Evolutionary conservation across 208 protist genomes (phyloP).

Genomic region (Leishmania arabica): DNA sequence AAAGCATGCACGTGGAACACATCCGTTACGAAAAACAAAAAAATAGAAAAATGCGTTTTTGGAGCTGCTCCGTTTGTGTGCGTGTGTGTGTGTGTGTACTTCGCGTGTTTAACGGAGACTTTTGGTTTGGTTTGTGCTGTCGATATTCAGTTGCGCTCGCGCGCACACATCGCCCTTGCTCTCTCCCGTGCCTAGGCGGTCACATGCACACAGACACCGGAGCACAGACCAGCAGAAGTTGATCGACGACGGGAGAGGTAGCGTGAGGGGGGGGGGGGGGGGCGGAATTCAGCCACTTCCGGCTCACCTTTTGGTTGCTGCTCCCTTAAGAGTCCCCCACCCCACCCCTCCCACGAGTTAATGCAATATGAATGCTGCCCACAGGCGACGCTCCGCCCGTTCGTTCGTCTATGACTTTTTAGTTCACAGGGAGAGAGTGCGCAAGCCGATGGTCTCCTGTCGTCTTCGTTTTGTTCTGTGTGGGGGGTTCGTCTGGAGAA

Average conservation of each 20-base stretch:
- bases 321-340: not conserved
- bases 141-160: too few species aligned
- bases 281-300: not conserved
- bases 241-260: not conserved
- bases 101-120: too few species aligned
- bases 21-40: not conserved
- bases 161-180: not conserved
- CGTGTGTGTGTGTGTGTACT: too few species aligned
- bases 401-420: too few species aligned
- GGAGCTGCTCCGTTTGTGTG: too few species aligned
- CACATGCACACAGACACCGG: not conserved
- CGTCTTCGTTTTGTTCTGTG: not conserved
- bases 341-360: not conserved
- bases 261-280: not conserved
- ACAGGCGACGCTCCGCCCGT: not conserved
- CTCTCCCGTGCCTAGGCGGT: not conserved
- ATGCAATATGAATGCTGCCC: not conserved
- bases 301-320: not conserved
- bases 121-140: too few species aligned
- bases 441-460: too few species aligned
- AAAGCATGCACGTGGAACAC: not conserved
- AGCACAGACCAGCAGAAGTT: not conserved
- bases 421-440: too few species aligned
- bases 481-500: not conserved
- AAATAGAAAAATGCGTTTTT: not conserved